Base-by-base conservation (phyloP, 768 basidiomycete genomes). In the Nidula microcarpa region DNA sequence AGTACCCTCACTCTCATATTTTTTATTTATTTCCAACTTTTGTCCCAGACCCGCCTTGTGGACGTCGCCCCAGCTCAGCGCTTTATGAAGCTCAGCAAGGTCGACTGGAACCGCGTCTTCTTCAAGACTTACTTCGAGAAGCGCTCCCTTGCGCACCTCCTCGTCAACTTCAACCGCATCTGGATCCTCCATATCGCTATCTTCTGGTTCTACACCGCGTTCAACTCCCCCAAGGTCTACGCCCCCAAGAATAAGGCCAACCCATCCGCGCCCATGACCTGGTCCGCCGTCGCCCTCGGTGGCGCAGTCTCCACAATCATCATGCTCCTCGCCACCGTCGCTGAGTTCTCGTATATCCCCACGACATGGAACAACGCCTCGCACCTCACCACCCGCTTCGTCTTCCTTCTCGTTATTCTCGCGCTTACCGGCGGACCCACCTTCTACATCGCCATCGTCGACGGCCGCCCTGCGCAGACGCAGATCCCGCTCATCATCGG, bases 91-190 rank as follows among this genome's bases (percentile, higher is more conserved):
- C 83, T 99, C 62, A 85, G 89, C 65, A 85, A 89, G 57, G 82
- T 99, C 51, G 92, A 97, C 51, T 99, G 97, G 97, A 85, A 83
- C 63, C 81, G 84, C 48, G 93, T 93, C 43, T 98, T 98, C 74
- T 98, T 98, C 85, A 99, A 99, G 77, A 99, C 97, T 5, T 99
- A 96, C 73, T 92, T 84, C 59, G 97, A 99, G 74, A 94, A 95
- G 66, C 93, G 97, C 17, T 97, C 96, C 41, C 80, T 79, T 54
- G 86, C 88, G 11, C 97, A 99, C 71, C 82, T 98, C 36, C 81
- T 98, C 57, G 94, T 98, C 78, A 98, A 99, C 74, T 99, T 99
- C 76, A 99, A 99, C 71, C 93, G 97, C 39, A 81, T 99, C 65
- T 99, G 97, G 97, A 93, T 99, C 62, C 77, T 96, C 53, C 97